phyloP scores from a whole-genome alignment of 2,329 filamentous ascomycete species.

The Apiospora arundinis region DNA sequence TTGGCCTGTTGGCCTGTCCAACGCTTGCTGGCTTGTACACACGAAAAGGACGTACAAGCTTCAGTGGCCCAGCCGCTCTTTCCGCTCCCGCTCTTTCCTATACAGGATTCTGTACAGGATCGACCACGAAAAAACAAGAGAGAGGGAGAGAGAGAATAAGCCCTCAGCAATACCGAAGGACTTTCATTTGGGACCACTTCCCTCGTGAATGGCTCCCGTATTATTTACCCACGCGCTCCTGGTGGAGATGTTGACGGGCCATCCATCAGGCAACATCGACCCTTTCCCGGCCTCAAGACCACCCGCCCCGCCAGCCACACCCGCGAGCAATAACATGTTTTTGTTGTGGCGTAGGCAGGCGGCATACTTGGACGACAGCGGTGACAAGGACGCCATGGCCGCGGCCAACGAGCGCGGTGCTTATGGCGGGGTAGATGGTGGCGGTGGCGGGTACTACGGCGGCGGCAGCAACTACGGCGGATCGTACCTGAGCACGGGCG shows the following conservation, averaged over 20 bases:
- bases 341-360: neutral
- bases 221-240: neutral
- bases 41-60: neutral
- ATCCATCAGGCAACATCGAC: neutral
- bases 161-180: neutral
- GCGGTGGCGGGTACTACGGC: neutral
- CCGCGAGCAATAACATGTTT: neutral
- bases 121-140: too few species aligned
- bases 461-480: neutral
- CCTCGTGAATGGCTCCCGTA: neutral
- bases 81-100: neutral
- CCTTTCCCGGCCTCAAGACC: neutral
- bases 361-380: neutral
- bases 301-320: neutral
- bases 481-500: constrained; percentile 3
- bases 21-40: neutral
- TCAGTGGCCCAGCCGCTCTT: neutral
- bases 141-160: neutral
- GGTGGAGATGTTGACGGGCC: constrained; percentile 6
- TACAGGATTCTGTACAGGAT: neutral
- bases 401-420: neutral
- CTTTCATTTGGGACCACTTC: neutral
- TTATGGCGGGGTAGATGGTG: constrained; percentile 2
- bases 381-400: neutral
- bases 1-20: neutral